A percentile compares a stretch with the other conserved stretches of the same genome.
Conservation (phyloP, 306 rosid genomes). For the Prunus mongolica region DNA sequence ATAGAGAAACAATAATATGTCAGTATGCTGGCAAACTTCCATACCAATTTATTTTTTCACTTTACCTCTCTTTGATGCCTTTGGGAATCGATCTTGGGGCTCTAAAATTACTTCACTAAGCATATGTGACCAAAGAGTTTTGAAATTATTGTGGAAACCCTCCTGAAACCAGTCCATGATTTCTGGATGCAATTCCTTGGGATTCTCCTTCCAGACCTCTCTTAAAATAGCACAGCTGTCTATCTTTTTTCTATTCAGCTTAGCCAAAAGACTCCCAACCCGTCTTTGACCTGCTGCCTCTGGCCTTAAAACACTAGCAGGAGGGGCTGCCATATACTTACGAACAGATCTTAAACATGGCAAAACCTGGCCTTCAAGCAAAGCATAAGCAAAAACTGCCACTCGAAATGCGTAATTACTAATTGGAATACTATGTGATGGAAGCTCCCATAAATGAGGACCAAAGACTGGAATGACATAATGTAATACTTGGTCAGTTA, state of each 20-base stretch:
- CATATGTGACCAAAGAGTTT: slow-evolving; percentile 66
- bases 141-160: slow-evolving; percentile 46
- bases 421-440: slow-evolving; percentile 50
- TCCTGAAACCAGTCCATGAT: slow-evolving; percentile 79
- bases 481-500: slow-evolving; percentile 53
- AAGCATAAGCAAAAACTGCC: slow-evolving; percentile 62
- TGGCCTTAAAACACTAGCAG: slow-evolving; percentile 64
- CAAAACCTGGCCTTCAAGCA: slow-evolving; percentile 87
- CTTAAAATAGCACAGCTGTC: slow-evolving; percentile 51
- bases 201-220: slow-evolving; percentile 70
- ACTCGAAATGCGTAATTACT: slow-evolving; percentile 32
- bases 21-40: not conserved
- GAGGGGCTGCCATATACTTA: slow-evolving; percentile 64
- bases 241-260: slow-evolving; percentile 40
- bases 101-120: slow-evolving; percentile 48
- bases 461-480: slow-evolving; percentile 69
- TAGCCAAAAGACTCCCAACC: slow-evolving; percentile 66
- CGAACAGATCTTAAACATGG: slow-evolving; percentile 59
- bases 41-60: not conserved
- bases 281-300: slow-evolving; percentile 75
- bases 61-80: slow-evolving; percentile 8
- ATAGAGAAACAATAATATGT: not conserved
- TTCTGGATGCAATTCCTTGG: slow-evolving; percentile 57
- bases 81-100: slow-evolving; percentile 34
- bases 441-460: slow-evolving; percentile 79